phyloP scores from a whole-genome alignment of 192 early-diverging fungal genomes.

The Allomyces macrogynus region DNA sequence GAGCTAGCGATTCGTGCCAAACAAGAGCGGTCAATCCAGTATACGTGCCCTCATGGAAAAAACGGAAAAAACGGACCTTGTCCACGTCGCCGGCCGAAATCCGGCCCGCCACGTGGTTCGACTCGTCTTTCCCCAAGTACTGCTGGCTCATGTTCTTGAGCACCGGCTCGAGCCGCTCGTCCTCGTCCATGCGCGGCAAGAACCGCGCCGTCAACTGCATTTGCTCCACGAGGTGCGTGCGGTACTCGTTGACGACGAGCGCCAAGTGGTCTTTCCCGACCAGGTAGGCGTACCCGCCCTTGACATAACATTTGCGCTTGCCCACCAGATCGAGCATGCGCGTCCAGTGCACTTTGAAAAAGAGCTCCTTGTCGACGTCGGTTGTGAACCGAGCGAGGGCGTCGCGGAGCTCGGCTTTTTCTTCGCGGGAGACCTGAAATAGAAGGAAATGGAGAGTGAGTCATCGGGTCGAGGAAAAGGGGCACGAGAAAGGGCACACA shows the following conservation, averaged over 20 bases:
- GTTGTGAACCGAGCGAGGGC: conserved; percentile 6
- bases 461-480: conserved; percentile 10
- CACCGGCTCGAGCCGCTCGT: conserved; percentile 72
- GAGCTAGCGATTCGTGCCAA: conserved; percentile 11
- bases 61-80: conserved; percentile 7
- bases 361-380: conserved; percentile 13
- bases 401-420: conserved; percentile 8
- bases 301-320: conserved; percentile 35
- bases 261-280: conserved; percentile 45
- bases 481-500: conserved; percentile 32
- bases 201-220: conserved; percentile 51
- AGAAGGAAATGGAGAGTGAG: background rate
- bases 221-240: conserved; percentile 25
- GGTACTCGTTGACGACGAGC: conserved; percentile 59
- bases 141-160: conserved; percentile 70
- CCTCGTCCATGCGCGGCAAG: conserved; percentile 73
- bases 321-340: conserved; percentile 39
- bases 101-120: conserved; percentile 23
- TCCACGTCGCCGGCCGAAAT: conserved; percentile 48
- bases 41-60: background rate
- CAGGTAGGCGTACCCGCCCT: conserved; percentile 47
- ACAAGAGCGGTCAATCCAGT: background rate
- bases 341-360: conserved; percentile 46
- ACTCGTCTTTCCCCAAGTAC: conserved; percentile 43
- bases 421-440: conserved; percentile 5